These are phyloP conservation scores for Zasmidium citrigriseum DNA, from an alignment of 2,329 filamentous ascomycete genomes.

Conservation along the genomic window DNA sequence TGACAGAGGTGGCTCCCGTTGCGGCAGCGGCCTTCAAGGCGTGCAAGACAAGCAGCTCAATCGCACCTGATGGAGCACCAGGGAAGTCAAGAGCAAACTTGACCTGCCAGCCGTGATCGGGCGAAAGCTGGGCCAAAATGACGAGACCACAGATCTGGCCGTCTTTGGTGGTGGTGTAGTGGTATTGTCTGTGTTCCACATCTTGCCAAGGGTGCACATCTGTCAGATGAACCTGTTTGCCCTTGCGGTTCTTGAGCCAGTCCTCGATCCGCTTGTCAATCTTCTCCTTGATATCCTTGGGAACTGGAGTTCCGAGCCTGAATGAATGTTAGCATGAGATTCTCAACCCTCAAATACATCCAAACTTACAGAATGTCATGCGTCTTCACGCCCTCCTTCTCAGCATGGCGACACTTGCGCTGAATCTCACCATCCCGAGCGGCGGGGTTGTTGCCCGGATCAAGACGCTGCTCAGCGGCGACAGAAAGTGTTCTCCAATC, in stretches of 20 bases:
- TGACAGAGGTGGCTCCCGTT: constrained; percentile 66
- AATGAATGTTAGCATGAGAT: not conserved
- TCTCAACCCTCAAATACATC: not conserved
- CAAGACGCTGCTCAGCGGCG: constrained; percentile 83
- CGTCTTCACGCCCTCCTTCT: constrained; percentile 82
- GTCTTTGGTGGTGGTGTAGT: constrained; percentile 72
- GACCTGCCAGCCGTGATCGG: constrained; percentile 84
- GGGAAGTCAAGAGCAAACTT: constrained; percentile 97
- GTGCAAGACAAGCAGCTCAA: constrained; percentile 78
- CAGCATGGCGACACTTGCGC: constrained; percentile 76
- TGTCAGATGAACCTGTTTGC: constrained; percentile 84
- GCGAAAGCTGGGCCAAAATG: constrained; percentile 79
- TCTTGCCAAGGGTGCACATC: constrained; percentile 90
- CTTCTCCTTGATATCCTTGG: constrained; percentile 67
- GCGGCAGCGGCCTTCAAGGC: constrained; percentile 64
- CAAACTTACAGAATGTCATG: constrained; percentile 58
- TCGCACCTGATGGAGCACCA: constrained; percentile 78
- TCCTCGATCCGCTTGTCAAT: constrained; percentile 73
- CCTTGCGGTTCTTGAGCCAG: constrained; percentile 79
- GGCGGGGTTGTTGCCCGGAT: constrained; percentile 68
- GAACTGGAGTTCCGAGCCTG: constrained; percentile 59
- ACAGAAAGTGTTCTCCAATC: constrained; percentile 89
- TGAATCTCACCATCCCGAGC: constrained; percentile 66
- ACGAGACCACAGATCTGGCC: constrained; percentile 75
- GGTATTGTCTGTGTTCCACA: constrained; percentile 78